phyloP scores from a whole-genome alignment of 495 filamentous ascomycete genomes.

The Echria macrotheca region DNA sequence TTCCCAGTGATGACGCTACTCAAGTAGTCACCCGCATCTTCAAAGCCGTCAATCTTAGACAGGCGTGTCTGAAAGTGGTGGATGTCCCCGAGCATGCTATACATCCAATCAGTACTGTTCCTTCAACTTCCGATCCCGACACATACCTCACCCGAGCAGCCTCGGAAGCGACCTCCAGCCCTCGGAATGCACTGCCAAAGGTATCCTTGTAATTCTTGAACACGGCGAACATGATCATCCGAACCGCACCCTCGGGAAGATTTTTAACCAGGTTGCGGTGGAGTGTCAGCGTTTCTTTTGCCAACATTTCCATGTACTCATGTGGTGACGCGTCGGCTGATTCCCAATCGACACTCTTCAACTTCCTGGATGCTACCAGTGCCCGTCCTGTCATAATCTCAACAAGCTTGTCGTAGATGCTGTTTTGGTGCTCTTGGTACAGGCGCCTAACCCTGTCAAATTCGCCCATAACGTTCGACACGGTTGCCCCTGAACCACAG shows the following conservation, averaged over 20 bases:
- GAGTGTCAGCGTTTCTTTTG: constrained; percentile 81
- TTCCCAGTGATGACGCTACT: constrained; percentile 64
- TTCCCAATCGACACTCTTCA: constrained; percentile 78
- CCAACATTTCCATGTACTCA: constrained; percentile 85
- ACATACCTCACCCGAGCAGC: constrained; percentile 67
- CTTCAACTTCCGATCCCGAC: too few relatives aligned
- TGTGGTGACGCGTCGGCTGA: constrained; percentile 37
- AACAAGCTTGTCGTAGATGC: constrained; percentile 90
- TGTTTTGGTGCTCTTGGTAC: constrained; percentile 88
- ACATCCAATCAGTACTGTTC: constrained; percentile 17
- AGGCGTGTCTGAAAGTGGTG: constrained; percentile 69
- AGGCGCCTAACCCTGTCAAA: constrained; percentile 89
- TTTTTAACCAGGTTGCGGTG: constrained; percentile 85
- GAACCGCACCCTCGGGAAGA: constrained; percentile 69
- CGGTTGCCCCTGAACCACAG: constrained; percentile 45
- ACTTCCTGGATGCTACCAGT: constrained; percentile 60
- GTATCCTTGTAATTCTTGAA: constrained; percentile 83
- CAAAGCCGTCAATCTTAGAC: constrained; percentile 74
- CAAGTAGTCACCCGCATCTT: constrained; percentile 62
- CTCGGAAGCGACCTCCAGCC: constrained; percentile 60
- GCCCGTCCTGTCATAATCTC: constrained; percentile 90
- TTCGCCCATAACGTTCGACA: constrained; percentile 62
- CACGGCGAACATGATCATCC: constrained; percentile 85
- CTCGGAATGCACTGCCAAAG: constrained; percentile 68
- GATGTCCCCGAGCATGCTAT: constrained; percentile 75